Evolutionary conservation across 148 eudicot genomes (phyloP).

Genomic region (Drosera capensis): DNA sequence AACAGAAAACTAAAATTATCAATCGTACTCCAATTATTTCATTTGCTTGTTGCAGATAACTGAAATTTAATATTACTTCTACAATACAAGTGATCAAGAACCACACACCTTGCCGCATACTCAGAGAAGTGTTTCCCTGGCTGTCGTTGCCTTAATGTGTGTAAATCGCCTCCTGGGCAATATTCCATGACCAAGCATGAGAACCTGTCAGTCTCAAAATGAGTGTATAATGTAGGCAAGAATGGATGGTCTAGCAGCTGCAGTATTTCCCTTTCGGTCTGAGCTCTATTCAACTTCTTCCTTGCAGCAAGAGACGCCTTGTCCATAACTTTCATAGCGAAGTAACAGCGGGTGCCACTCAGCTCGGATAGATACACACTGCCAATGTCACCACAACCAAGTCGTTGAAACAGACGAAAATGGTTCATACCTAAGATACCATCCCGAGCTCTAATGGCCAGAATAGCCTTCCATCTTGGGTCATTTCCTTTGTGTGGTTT

Average conservation of each 20-base stretch:
- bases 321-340: conserved; percentile 32
- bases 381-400: conserved; percentile 24
- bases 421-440: conserved; percentile 14
- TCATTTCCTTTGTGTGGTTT: conserved; percentile 17
- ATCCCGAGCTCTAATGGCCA: conserved; percentile 8
- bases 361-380: conserved; percentile 27
- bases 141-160: conserved; percentile 22
- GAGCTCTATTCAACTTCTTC: conserved; percentile 22
- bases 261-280: conserved; percentile 28
- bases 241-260: conserved; percentile 29
- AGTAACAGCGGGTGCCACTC: conserved; percentile 13
- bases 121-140: conserved; percentile 22
- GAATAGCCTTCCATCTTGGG: conserved; percentile 15
- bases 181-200: conserved; percentile 31
- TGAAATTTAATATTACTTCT: no score
- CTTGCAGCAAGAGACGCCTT: conserved; percentile 22
- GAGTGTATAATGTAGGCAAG: conserved; percentile 21
- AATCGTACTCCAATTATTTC: no score
- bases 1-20: conserved; percentile 1
- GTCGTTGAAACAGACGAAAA: conserved; percentile 10
- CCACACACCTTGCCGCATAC: conserved; percentile 17
- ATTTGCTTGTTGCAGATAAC: no score
- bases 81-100: no score
- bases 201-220: conserved; percentile 22
- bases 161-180: conserved; percentile 28